Evolutionary conservation across 2,329 filamentous ascomycete species (phyloP).

Genomic region (Ophiostoma pallidulum): DNA sequence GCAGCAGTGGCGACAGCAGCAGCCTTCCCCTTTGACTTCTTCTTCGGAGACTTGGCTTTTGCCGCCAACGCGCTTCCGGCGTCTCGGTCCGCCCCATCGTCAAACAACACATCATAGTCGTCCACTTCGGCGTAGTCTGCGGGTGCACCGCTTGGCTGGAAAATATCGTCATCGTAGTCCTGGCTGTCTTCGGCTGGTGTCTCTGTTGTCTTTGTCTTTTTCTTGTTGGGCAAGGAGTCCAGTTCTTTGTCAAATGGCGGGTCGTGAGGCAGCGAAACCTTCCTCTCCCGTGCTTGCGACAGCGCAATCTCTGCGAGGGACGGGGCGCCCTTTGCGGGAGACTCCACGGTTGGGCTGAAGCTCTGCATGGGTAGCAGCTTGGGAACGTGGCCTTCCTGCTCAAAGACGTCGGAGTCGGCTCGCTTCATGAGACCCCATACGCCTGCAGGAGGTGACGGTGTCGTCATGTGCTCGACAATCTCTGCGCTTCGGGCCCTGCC

Average conservation of each 20-base stretch:
- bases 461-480: slow-evolving; percentile 3
- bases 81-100: neutral
- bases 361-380: slow-evolving; percentile 22
- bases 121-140: neutral
- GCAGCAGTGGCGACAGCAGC: neutral
- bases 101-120: neutral
- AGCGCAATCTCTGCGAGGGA: slow-evolving; percentile 13
- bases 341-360: slow-evolving; percentile 17
- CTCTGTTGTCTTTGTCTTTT: slow-evolving; percentile 1
- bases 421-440: slow-evolving; percentile 22
- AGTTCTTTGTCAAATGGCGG: slow-evolving; percentile 27
- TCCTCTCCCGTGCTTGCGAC: slow-evolving; percentile 27
- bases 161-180: neutral
- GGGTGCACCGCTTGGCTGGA: neutral
- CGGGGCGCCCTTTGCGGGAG: neutral
- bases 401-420: slow-evolving; percentile 19
- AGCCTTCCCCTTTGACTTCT: slow-evolving; percentile 3
- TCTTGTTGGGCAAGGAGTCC: neutral
- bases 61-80: neutral
- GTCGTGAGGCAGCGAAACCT: slow-evolving; percentile 26
- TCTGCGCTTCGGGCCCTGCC: slow-evolving; percentile 10
- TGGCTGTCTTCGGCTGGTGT: neutral
- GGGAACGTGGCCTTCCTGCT: slow-evolving; percentile 23
- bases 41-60: slow-evolving; percentile 1
- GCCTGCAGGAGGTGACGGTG: slow-evolving; percentile 15